Base-by-base conservation (phyloP, 176 grass and related monocot species). In the Avena atlantica region DNA sequence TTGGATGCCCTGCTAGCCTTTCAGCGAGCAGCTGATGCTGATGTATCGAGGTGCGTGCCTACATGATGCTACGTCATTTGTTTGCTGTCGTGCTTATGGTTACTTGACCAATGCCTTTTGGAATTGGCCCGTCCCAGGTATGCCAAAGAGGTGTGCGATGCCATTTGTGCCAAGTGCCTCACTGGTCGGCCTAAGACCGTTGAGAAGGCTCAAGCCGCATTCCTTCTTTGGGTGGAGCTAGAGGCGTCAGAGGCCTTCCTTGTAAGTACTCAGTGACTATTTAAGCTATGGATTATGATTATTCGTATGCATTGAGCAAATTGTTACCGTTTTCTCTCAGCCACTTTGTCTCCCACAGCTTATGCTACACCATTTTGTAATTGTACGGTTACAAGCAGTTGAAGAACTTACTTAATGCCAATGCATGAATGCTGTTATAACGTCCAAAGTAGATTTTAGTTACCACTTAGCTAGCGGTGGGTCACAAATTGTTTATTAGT, bases 141-240 rank as follows among this genome's bases (percentile, higher is more conserved):
- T 51, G 97, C 89, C 1, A 99, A 99, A 81, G 97, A 99, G 74
- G 94, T 99, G 45, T 99, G 97, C 74, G 97, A 99, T 86, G 91
- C 92, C 21, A 94, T 99, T 48, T 91, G 93, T 40, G 94, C 90
- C 24, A 99, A 99, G 88, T 99, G 97, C 73, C 94, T 99, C 87
- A 99, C 92, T 79, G 97, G 97, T 21, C 90, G 97, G 71, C 94
- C 94, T 10, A 99, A 99, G 88, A 99, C 97, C n/a, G 97, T 99
- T 0, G 97, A 99, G 92, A 99, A 99, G 87, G 91, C 97, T 57
- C 97, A 99, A 72, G 77, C 87, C 25, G 86, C 92, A 24, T 99
- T 99, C 84, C 89, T 99, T 12, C 89, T 99, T 53, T 99, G 97
- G 97, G 74, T 99, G 65, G 97, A 99, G 89, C 83, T 99, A 66